Evolutionary conservation across 495 filamentous ascomycete genomes (phyloP), one percentile per base, ranked within the genome.

Genomic region (Pyrenula aspistea): DNA sequence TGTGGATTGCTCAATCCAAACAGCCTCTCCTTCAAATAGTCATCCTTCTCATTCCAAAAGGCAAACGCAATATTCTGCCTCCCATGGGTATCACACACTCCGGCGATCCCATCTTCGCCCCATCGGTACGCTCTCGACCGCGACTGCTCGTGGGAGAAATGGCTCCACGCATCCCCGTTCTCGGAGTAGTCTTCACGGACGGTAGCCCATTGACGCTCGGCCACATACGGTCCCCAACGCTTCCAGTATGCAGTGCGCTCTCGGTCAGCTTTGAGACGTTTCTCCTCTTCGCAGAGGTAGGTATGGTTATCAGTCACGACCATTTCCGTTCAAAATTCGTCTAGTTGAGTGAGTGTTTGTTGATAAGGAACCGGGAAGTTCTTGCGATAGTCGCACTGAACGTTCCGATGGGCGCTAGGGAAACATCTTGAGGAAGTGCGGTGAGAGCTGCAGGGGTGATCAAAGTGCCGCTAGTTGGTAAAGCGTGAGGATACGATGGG

Each of bases 71-170:
- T 87, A 66, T 95, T 93, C 71, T 95, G 88, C 25, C 85, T 70
- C 42, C 88, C 88, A 60, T 97, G 92, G 10, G 88, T 85, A 65
- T 97, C 92, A 22, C 83, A 96, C 31, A 97, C 90, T 61, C 92
- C 92, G 47, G 91, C 92, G 73, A 97, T 97, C 55, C 92, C 92
- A 66, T 97, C 92, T 63, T 97, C 92, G 57, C 92, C 92, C 92
- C 92, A 97, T 57, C 92, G 81, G 67, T 86, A 97, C 51, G 88
- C 79, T 65, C 92, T 79, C 49, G 88, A 91, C 62, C 89, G 82
- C 22, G 92, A 87, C 71, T 93, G 83, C 59, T 95, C 92, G 71
- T 96, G 90, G 10, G 89, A 82, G 68, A 97, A 96, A 75, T 97
- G 89, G 68, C 87, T 92, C 92, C 92, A 97, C 49, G 92, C 92